Conservation (phyloP, 768 basidiomycete genomes). For the Galerina sulciceps region DNA sequence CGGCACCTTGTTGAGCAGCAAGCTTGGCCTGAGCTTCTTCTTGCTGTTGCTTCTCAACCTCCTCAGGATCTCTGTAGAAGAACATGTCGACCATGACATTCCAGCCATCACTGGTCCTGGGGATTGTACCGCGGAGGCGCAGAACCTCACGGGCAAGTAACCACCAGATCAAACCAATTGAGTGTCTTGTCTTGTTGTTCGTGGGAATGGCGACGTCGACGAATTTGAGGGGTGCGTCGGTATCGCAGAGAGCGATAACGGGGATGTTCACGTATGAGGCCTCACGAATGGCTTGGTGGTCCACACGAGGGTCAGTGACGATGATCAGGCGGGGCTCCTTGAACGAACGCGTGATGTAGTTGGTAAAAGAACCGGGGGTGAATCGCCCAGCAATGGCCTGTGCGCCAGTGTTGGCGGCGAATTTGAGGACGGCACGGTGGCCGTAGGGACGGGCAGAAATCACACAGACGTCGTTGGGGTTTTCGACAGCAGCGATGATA, state of each 20-base stretch:
- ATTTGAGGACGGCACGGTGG: constrained; percentile 99
- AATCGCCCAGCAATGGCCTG: constrained; percentile 99
- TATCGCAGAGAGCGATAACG: constrained; percentile 98
- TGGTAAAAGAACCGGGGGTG: constrained; percentile 98
- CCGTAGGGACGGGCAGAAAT: constrained; percentile 99
- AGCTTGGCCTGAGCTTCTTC: constrained; percentile 90
- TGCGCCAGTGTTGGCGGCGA: constrained; percentile 95
- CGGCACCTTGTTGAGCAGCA: constrained; percentile 57
- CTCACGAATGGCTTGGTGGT: constrained; percentile 99
- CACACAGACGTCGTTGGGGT: constrained; percentile 97
- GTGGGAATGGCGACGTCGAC: constrained; percentile 99
- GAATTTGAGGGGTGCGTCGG: constrained; percentile 95
- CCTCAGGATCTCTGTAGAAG: constrained; percentile 99
- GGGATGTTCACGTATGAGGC: constrained; percentile 99
- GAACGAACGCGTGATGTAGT: constrained; percentile 99
- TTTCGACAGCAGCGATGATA: constrained; percentile 96
- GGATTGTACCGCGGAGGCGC: constrained; percentile 91
- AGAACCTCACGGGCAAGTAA: constrained; percentile 96
- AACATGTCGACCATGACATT: constrained; percentile 99
- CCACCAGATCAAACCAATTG: constrained; percentile 98
- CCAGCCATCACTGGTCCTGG: constrained; percentile 92
- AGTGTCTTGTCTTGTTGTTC: constrained; percentile 99
- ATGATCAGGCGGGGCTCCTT: constrained; percentile 99
- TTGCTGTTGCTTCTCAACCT: constrained; percentile 97
- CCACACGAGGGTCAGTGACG: constrained; percentile 98